Evolutionary conservation across 2,329 filamentous ascomycete genomes (phyloP), one percentile per base, ranked within the genome.

Genomic region (Talaromyces piceae): DNA sequence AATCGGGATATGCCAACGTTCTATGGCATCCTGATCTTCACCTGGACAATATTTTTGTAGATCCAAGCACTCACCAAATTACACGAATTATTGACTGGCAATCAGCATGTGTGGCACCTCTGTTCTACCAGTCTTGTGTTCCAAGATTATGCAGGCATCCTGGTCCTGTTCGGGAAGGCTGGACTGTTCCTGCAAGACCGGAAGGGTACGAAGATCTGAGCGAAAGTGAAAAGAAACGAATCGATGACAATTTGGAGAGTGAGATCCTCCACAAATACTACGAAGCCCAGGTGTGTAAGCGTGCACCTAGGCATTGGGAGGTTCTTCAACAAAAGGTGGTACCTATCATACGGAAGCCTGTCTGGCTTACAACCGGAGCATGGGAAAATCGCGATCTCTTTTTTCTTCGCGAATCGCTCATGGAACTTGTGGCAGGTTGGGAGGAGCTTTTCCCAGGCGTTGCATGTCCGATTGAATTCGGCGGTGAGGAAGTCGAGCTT

Each of bases 21-120:
- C 45, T 65, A 23, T 63, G 61, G 70, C 67, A 73, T 49, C 54
- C 52, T 30, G 69, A 74, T 46, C 57, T 73, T 18, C 70, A 73
- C 46, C 50, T 50, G 16, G 67, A 62, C 7, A 73, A 62, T 47
- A 57, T 63, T 18, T 62, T 60, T 45, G 58, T 62, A 1, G 25
- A 63, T 39, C 58, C 58, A 3, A 39, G 54, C 11, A 50, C 57
- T 26, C 41, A 53, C 1, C 49, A 62, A 20, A 50, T 63, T 1
- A 41, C 59, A 6, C 50, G 57, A 28, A 59, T 63, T 22, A 59
- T 63, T 18, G 62, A 63, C 41, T 64, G 58, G 59, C 58, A 63
- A 46, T 59, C 59, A 66, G 56, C 44, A 12, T 53, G 58, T 52
- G 12, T 62, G 43, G 56, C 63, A 3, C 70, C 71, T 9, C 61